Percentiles rank a stretch among this genome's conserved stretches.
These are phyloP conservation scores for Populus hybrid DNA, from an alignment of 441 rosid species.

Conservation along the genomic window DNA sequence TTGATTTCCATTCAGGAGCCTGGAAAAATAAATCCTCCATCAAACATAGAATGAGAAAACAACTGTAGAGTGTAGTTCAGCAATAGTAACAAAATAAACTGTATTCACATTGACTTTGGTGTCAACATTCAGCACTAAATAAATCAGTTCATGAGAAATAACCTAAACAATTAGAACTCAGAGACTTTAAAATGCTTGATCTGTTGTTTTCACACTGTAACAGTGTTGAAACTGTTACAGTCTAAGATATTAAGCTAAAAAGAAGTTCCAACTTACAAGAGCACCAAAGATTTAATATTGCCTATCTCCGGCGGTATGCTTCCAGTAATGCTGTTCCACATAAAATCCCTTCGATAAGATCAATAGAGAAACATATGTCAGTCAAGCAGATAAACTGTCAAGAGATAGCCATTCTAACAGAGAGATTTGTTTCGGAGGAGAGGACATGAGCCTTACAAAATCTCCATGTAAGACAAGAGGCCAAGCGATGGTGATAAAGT, in stretches of 20 bases:
- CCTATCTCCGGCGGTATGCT: slow-evolving; percentile 93
- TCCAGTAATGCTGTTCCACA: slow-evolving; percentile 90
- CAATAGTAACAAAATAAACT: not conserved
- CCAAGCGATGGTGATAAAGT: slow-evolving; percentile 81
- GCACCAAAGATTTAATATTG: slow-evolving; percentile 61
- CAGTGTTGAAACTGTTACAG: not conserved
- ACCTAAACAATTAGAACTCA: not conserved
- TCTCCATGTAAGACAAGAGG: slow-evolving; percentile 48
- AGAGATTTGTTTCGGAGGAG: not conserved
- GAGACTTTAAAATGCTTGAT: not conserved
- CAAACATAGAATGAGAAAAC: slow-evolving; percentile 20
- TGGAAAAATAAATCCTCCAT: slow-evolving; percentile 32
- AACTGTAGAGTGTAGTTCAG: slow-evolving; percentile 1
- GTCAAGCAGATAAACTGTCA: not conserved
- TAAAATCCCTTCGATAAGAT: slow-evolving; percentile 63
- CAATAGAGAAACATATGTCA: slow-evolving; percentile 22
- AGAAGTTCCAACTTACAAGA: slow-evolving; percentile 60
- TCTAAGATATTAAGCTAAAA: slow-evolving; percentile 11
- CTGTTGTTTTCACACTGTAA: not conserved
- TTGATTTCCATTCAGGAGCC: slow-evolving; percentile 88
- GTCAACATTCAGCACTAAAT: not conserved
- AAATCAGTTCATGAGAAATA: not conserved
- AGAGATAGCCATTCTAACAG: not conserved
- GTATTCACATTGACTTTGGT: not conserved
- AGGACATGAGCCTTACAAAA: slow-evolving; percentile 52